Evolutionary conservation across 2,329 filamentous ascomycete species (phyloP), one percentile per base, ranked within the genome.

Genomic region (Claviceps cyperi): DNA sequence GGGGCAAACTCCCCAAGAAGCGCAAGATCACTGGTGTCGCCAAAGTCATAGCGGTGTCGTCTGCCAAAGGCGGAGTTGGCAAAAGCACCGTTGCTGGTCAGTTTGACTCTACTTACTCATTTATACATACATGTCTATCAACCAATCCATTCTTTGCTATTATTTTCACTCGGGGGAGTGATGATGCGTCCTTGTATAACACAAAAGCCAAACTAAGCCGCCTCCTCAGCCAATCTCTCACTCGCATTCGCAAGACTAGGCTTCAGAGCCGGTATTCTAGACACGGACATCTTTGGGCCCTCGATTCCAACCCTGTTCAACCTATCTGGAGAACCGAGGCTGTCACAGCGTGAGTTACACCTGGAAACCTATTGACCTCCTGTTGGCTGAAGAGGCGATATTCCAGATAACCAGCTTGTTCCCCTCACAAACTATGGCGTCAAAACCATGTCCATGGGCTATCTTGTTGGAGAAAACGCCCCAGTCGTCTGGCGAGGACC

Each of bases 381-480:
- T 13, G 43, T 24, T 44, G 9, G 32, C 43, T 44, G 15, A 44
- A 32, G 21, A 43, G 40, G 7, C 13, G 5, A 19, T 5, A 28
- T 13, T 17, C 17, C 54, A 86, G 80, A 84, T 57, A 89, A 90
- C 60, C 83, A 89, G 59, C 76, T 98, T 3, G 61, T 97, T 1
- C 92, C 92, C 0, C 69, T 98, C 22, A 89, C 86, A 21, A 95
- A 94, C 62, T 97, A 97, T 70, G 92, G 92, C 40, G 77, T 98
- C 51, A 94, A 94, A 67, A 94, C 89, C 50, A 98, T 98, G 92
- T 96, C 90, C 0, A 97, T 98, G 86, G 92, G 92, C 47, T 97
- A 95, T 56, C 76, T 98, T 1, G 81, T 95, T 1, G 79, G 78
- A 19, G 83, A 88, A 56, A 76, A 81, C 11, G 84, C 86, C 5